Percentiles rank a stretch among this genome's conserved stretches.
These are phyloP conservation scores for Jacaranda copaia DNA, from an alignment of 257 asterid genomes.

Conservation along the genomic window DNA sequence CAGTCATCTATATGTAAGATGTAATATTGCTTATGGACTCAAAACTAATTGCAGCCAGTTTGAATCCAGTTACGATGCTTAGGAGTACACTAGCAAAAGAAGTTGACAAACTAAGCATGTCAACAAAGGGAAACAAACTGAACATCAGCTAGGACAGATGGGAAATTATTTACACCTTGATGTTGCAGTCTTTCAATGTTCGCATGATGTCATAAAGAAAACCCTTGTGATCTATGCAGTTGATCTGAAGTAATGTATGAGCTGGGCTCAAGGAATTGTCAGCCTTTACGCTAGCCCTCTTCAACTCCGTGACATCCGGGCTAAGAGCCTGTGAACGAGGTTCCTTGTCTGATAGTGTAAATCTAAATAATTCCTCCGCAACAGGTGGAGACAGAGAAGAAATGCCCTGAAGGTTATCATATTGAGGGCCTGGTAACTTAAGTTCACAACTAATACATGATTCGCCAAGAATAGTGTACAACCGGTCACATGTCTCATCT, in stretches of 20 bases:
- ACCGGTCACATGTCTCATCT: conserved; percentile 53
- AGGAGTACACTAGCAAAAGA: conserved; percentile 1
- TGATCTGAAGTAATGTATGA: conserved; percentile 88
- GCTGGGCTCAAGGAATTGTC: conserved; percentile 88
- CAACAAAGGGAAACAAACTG: conserved; percentile 14
- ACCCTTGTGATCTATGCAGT: conserved; percentile 83
- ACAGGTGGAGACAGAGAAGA: conserved; percentile 62
- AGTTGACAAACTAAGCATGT: conserved; percentile 1
- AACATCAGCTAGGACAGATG: conserved; percentile 11
- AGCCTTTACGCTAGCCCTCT: conserved; percentile 58
- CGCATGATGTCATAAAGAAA: conserved; percentile 80
- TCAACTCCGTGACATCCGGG: conserved; percentile 64
- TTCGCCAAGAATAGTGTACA: conserved; percentile 72
- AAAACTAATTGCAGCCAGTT: conserved; percentile 21
- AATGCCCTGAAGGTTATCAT: conserved; percentile 49
- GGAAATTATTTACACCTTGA: conserved; percentile 62
- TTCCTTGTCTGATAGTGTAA: conserved; percentile 62
- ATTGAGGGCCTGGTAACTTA: conserved; percentile 64
- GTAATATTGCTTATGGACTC: background rate
- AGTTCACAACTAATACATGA: conserved; percentile 79
- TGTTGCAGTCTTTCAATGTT: conserved; percentile 74
- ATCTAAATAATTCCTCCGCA: conserved; percentile 73
- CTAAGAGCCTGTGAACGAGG: conserved; percentile 69
- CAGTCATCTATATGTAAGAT: conserved; percentile 10
- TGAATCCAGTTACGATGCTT: background rate